Percentiles rank a stretch among this genome's conserved stretches.
Conservation (phyloP, 2,329 filamentous ascomycete species). For the Fusarium mundagurra region DNA sequence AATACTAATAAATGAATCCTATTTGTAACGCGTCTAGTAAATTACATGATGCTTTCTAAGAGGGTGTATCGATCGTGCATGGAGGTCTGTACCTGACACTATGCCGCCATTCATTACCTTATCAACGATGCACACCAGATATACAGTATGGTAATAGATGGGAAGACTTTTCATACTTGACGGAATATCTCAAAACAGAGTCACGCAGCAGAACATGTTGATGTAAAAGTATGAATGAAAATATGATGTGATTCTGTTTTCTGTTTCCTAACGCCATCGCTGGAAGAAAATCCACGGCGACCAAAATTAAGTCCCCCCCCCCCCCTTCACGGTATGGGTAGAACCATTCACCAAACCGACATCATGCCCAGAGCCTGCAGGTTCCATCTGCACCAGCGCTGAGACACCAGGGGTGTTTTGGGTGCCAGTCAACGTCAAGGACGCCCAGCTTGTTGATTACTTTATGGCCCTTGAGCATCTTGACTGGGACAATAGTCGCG, state of each 20-base stretch:
- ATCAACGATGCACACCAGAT: background rate
- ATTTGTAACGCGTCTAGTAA: background rate
- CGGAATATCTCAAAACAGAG: background rate
- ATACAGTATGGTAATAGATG: background rate
- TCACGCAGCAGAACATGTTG: background rate
- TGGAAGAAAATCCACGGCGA: conserved; percentile 26
- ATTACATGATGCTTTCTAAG: too few species aligned
- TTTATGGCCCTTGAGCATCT: conserved; percentile 90
- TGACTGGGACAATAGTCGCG: conserved; percentile 93
- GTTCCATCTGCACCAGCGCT: conserved; percentile 95
- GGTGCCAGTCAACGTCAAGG: conserved; percentile 96
- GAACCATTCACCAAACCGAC: background rate
- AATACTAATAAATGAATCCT: background rate
- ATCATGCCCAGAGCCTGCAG: conserved; percentile 80
- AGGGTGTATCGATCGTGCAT: background rate
- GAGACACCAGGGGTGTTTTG: conserved; percentile 90
- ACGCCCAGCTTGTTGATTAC: conserved; percentile 88
- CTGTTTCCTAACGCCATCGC: conserved; percentile 36
- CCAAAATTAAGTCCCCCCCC: background rate
- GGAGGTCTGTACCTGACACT: background rate
- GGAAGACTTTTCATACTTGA: background rate
- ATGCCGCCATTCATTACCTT: background rate
- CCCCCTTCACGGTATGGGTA: background rate
- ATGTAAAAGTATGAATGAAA: background rate
- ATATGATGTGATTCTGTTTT: conserved; percentile 12